Base-by-base conservation (phyloP, 768 basidiomycete species). In the Tulasnella sp. region DNA sequence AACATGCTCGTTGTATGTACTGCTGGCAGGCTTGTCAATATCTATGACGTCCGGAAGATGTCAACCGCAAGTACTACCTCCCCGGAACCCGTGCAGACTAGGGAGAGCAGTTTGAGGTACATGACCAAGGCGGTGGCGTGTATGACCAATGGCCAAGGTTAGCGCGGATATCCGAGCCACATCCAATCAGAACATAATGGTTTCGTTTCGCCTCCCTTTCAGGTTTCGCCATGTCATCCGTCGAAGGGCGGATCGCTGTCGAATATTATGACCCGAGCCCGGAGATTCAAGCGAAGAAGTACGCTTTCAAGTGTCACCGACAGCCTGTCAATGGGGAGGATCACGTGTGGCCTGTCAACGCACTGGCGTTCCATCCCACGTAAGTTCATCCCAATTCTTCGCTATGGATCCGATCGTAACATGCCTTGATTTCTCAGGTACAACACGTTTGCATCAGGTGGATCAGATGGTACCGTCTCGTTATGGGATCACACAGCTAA, bases 401-500 rank as follows among this genome's bases (percentile, higher is more conserved):
- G 27, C 13, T 41, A 4, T 50, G 8, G 23, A 43, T 48, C 10
- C 27, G n/a, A 27, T 61, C 43, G 51, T 43, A 3, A n/a, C n/a
- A n/a, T n/a, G n/a, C 10, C 32, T 30, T 9, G 10, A n/a, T 19
- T 19, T 19, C 44, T 11, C 68, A 91, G 88, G 3, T 85, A 84
- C 74, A 94, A 91, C 70, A 97, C 95, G 0, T 96, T 99, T 66
- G 91, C 91, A 0, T 94, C 94, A 0, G 94, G 86, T 2, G 96
- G 96, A 38, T 95, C 92, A 0, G 96, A 99, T 70, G 85, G 85
- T 0, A 87, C 87, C 1, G 89, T 98, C 44, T 92, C 91, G 0
- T 84, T 98, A 61, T 99, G 96, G 96, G 96, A 98, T 69, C 92
- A 94, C 72, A 85, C 86, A 64, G 86, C 94, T 56, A 96, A 97